These are phyloP conservation scores for Exophiala phaeomuriformis DNA, from an alignment of 2,329 filamentous ascomycete genomes.

Conservation along the genomic window DNA sequence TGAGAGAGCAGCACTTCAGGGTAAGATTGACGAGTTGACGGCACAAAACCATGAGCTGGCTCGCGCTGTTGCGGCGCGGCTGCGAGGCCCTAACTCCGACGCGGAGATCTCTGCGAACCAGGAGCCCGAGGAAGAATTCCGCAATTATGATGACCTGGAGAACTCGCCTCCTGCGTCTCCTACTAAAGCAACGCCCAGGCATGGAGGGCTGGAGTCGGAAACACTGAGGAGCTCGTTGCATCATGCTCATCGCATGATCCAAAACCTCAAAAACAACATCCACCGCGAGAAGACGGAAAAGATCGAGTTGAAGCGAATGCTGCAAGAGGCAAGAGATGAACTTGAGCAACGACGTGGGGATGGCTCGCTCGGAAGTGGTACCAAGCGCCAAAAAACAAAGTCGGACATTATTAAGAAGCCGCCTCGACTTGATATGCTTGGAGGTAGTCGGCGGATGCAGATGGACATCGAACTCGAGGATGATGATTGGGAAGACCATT, in stretches of 20 bases:
- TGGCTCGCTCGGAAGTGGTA: conserved; percentile 36
- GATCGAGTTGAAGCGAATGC: conserved; percentile 85
- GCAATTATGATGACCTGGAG: conserved; percentile 70
- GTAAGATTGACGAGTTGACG: conserved; percentile 79
- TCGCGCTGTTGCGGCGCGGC: conserved; percentile 68
- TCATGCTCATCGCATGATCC: conserved; percentile 93
- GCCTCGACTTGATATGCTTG: conserved; percentile 63
- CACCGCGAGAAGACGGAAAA: conserved; percentile 99
- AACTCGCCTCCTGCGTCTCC: conserved; percentile 87
- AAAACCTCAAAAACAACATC: conserved; percentile 87
- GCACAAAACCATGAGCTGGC: conserved; percentile 87
- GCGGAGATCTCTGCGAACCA: conserved; percentile 40
- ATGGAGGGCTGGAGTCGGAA: conserved; percentile 84
- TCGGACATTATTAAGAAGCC: conserved; percentile 70
- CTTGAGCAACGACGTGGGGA: conserved; percentile 61
- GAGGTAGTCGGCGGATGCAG: conserved; percentile 62
- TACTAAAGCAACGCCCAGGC: conserved; percentile 81
- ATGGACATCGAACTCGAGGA: conserved; percentile 77
- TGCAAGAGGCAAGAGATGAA: conserved; percentile 91
- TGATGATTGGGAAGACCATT: conserved; percentile 82
- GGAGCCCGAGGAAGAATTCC: conserved; percentile 52
- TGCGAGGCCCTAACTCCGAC: conserved; percentile 55
- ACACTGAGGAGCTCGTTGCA: conserved; percentile 89
- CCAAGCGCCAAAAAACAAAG: conserved; percentile 56
- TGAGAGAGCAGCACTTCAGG: conserved; percentile 70